phyloP scores from a whole-genome alignment of 495 filamentous ascomycete genomes.

The Pseudotulostoma volvatum region DNA sequence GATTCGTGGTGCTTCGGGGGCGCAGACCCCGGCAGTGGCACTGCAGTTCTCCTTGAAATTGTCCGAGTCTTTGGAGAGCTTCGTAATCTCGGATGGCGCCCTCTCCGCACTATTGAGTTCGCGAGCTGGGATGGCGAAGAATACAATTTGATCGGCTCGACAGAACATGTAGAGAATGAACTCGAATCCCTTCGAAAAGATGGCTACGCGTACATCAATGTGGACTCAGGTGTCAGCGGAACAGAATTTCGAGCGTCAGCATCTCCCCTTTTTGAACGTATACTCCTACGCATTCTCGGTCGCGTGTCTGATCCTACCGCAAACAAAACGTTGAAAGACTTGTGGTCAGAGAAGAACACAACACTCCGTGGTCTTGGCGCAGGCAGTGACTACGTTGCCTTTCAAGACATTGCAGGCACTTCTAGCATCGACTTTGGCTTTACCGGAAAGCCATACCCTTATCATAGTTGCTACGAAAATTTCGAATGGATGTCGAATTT shows the following conservation, averaged over 20 bases:
- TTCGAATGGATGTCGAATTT: constrained; percentile 70
- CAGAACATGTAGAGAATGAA: constrained; percentile 75
- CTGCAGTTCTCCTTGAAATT: constrained; percentile 80
- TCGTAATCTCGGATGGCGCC: constrained; percentile 61
- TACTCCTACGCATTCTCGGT: constrained; percentile 54
- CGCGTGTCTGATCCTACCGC: constrained; percentile 53
- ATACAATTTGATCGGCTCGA: constrained; percentile 89
- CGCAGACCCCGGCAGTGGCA: constrained; percentile 71
- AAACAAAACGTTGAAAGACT: constrained; percentile 55
- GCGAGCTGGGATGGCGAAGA: constrained; percentile 88
- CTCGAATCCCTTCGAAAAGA: constrained; percentile 39
- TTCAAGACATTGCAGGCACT: constrained; percentile 85
- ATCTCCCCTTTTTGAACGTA: constrained; percentile 58
- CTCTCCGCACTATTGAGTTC: constrained; percentile 85
- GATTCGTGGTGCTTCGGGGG: constrained; percentile 90
- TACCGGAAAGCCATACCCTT: constrained; percentile 48
- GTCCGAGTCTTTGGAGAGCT: constrained; percentile 68
- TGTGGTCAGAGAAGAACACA: constrained; percentile 54
- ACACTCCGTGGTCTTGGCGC: constrained; percentile 51
- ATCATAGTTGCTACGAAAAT: constrained; percentile 76
- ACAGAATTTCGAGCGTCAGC: constrained; percentile 55
- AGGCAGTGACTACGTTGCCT: constrained; percentile 80
- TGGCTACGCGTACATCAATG: constrained; percentile 76
- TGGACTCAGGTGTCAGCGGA: constrained; percentile 72
- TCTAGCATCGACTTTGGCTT: constrained; percentile 83